Conservation (phyloP, 495 filamentous ascomycete genomes). For the Penicillium desertorum region DNA sequence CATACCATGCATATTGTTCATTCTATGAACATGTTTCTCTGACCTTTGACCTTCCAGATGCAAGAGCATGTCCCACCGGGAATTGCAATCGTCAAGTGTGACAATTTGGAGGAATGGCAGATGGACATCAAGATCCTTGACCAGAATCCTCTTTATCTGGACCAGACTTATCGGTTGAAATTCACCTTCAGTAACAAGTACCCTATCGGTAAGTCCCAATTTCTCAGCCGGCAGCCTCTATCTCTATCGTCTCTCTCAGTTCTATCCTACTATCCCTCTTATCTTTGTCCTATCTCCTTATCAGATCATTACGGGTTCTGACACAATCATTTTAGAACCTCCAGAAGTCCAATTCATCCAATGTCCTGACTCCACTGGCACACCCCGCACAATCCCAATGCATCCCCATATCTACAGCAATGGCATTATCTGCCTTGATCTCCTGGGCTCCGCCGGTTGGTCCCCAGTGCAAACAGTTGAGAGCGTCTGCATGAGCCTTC, state of each 20-base stretch:
- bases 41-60: conserved; percentile 32
- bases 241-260: background rate
- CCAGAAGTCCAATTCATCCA: conserved; percentile 89
- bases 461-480: conserved; percentile 95
- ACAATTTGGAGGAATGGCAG: conserved; percentile 85
- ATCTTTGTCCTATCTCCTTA: background rate
- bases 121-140: conserved; percentile 92
- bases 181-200: conserved; percentile 83
- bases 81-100: conserved; percentile 74
- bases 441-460: conserved; percentile 86
- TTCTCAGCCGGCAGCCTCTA: background rate
- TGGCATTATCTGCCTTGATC: conserved; percentile 95
- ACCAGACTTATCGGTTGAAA: conserved; percentile 79
- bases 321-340: conserved; percentile 57
- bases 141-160: conserved; percentile 82
- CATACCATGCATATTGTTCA: background rate
- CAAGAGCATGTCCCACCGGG: conserved; percentile 59
- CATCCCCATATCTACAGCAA: conserved; percentile 98
- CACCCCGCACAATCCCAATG: conserved; percentile 75
- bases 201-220: conserved; percentile 70
- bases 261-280: background rate
- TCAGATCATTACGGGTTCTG: background rate
- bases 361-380: conserved; percentile 42
- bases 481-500: conserved; percentile 94
- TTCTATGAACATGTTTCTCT: background rate